These are phyloP conservation scores for Cyberlindnera mycetangii DNA, from an alignment of 805 yeast species.

Conservation along the genomic window DNA sequence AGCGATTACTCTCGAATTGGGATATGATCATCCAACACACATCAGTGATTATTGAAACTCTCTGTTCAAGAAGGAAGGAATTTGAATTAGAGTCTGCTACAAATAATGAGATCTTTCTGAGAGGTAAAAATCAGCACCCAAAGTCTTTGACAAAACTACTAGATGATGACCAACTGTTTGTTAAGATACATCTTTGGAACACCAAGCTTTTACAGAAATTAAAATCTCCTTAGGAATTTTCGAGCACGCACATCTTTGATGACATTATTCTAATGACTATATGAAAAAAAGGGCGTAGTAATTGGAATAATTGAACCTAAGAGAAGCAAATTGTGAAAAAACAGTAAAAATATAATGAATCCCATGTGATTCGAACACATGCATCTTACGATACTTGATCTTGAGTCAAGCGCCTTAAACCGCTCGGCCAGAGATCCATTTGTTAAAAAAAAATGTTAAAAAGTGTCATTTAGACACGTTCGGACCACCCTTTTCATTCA, in stretches of 20 bases:
- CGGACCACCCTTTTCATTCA: too few relatives aligned
- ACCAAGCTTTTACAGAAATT: constrained; percentile 44
- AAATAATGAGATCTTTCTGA: constrained; percentile 47
- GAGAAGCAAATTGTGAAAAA: background rate
- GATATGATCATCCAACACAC: constrained; percentile 43
- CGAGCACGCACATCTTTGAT: background rate
- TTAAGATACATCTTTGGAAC: constrained; percentile 65
- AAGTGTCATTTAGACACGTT: too few relatives aligned
- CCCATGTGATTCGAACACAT: constrained; percentile 23
- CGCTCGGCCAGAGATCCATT: constrained; percentile 26
- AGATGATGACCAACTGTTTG: constrained; percentile 50
- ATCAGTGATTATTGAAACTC: constrained; percentile 37
- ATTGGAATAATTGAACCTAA: background rate
- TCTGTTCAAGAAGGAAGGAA: constrained; percentile 32
- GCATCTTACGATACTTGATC: constrained; percentile 25
- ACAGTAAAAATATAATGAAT: constrained; percentile 16
- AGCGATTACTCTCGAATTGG: constrained; percentile 54
- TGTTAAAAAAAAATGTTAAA: too few relatives aligned
- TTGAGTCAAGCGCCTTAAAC: constrained; percentile 26
- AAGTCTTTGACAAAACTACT: constrained; percentile 53
- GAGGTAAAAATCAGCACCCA: constrained; percentile 55
- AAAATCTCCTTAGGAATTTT: background rate
- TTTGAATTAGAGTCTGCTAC: constrained; percentile 28
- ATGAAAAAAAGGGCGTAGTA: background rate
- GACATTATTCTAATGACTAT: background rate